Evolutionary conservation across 2,329 filamentous ascomycete genomes (phyloP).

Genomic region (Pyrenophora seminiperda): DNA sequence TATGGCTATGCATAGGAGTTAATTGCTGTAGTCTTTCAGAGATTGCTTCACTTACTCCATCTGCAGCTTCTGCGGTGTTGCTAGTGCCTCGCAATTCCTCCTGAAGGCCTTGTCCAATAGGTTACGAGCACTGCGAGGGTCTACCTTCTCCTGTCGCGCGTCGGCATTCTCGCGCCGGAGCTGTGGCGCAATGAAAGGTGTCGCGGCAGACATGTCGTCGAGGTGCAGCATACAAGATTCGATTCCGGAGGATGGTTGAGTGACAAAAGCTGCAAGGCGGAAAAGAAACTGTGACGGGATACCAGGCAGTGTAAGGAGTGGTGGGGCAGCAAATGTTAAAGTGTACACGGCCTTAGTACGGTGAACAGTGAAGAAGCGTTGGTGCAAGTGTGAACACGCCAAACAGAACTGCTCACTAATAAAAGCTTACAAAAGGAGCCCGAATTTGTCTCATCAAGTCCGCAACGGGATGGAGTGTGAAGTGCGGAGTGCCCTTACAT

Average conservation of each 20-base stretch:
- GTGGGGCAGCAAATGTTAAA: too few relatives aligned
- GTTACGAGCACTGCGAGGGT: slow-evolving; percentile 7
- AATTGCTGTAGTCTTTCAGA: neutral
- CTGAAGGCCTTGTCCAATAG: slow-evolving; percentile 8
- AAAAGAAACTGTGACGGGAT: too few relatives aligned
- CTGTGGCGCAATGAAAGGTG: neutral
- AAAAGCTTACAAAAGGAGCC: neutral
- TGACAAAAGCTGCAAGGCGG: too few relatives aligned
- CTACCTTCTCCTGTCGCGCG: neutral
- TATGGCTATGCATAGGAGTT: slow-evolving; percentile 7
- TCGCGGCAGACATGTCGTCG: slow-evolving; percentile 1
- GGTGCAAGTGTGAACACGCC: too few relatives aligned
- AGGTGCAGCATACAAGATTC: too few relatives aligned
- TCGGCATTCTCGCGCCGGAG: slow-evolving; percentile 4
- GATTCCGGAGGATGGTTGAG: neutral
- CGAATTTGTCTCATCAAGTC: neutral
- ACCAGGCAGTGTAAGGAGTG: too few relatives aligned
- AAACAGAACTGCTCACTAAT: neutral
- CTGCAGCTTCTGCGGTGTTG: neutral
- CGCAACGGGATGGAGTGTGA: neutral
- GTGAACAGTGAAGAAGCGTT: too few relatives aligned
- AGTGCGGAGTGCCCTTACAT: slow-evolving; percentile 2
- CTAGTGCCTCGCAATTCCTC: neutral
- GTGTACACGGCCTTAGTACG: too few relatives aligned
- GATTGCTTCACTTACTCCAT: neutral